Percentiles rank a stretch among this genome's conserved stretches.
These are phyloP conservation scores for Amylostereum areolatum DNA, from an alignment of 1,284 basidiomycete species.

Conservation along the genomic window DNA sequence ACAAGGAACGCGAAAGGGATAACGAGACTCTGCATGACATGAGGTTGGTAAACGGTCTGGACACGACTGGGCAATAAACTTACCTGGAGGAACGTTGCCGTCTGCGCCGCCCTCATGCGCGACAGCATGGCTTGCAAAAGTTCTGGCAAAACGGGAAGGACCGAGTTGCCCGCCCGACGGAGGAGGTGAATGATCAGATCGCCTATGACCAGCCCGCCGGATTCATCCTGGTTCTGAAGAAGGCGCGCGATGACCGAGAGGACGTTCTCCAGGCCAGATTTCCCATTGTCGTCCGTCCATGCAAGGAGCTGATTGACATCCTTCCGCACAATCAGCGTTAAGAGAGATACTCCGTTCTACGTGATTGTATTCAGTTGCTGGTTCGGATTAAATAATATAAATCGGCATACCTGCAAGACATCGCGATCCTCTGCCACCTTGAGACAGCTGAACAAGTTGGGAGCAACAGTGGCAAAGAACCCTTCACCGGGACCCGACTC, in stretches of 20 bases:
- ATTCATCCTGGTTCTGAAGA: constrained; percentile 74
- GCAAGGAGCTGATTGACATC: constrained; percentile 74
- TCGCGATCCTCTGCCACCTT: constrained; percentile 74
- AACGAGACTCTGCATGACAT: constrained; percentile 68
- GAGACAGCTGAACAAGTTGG: constrained; percentile 68
- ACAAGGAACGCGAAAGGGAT: constrained; percentile 93
- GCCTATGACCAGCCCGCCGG: constrained; percentile 88
- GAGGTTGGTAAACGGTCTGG: too few species aligned
- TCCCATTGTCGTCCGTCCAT: constrained; percentile 66
- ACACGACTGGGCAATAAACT: constrained; percentile 12
- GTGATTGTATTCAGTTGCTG: neutral
- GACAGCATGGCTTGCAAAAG: constrained; percentile 79
- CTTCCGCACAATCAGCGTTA: constrained; percentile 85
- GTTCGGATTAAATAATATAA: neutral
- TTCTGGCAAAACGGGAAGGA: constrained; percentile 80
- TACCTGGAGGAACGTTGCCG: constrained; percentile 85
- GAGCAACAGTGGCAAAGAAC: constrained; percentile 70
- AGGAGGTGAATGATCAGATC: constrained; percentile 93
- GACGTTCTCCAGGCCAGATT: constrained; percentile 70
- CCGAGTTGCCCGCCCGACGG: constrained; percentile 70
- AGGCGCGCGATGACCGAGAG: constrained; percentile 72
- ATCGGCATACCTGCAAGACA: constrained; percentile 61
- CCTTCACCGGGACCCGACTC: constrained; percentile 69
- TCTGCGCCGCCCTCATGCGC: constrained; percentile 79
- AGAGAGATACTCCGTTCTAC: constrained; percentile 76